phyloP scores from a whole-genome alignment of 2,329 filamentous ascomycete genomes.

The Claviceps sp. region DNA sequence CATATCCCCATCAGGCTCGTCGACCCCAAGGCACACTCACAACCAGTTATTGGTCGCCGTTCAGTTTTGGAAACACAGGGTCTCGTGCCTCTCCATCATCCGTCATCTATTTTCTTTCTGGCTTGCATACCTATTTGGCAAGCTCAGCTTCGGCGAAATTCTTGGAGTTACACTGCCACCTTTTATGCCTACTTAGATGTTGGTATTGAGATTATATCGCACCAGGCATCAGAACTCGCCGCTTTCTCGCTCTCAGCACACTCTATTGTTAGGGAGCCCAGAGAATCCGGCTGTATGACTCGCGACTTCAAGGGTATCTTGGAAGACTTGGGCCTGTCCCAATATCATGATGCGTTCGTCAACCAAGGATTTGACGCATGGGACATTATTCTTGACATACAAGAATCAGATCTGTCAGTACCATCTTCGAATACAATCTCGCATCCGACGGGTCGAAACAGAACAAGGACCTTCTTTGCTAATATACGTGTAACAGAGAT shows the following conservation, averaged over 20 bases:
- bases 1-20: not conserved
- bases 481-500: constrained; percentile 37
- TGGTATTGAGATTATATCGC: not conserved
- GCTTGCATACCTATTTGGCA: not conserved
- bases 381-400: constrained; percentile 74
- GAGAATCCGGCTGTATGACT: constrained; percentile 27
- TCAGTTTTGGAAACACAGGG: not conserved
- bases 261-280: not conserved
- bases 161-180: not conserved
- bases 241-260: not conserved
- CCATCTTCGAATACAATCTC: not conserved
- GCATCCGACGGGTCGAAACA: too few species aligned
- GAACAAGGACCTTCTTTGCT: constrained; percentile 6
- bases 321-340: constrained; percentile 62
- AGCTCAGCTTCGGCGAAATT: not conserved
- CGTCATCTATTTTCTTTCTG: not conserved
- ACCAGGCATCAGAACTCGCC: not conserved
- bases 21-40: not conserved
- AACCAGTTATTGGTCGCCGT: not conserved
- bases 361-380: constrained; percentile 76
- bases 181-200: constrained; percentile 7
- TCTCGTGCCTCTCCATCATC: not conserved
- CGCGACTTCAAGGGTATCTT: constrained; percentile 51
- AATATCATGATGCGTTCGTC: constrained; percentile 60
- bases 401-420: constrained; percentile 66